A percentile compares a stretch with the other conserved stretches of the same genome.
Evolutionary conservation across 176 grass and related monocot species (phyloP).

Genomic region (Puccinellia tenuiflora): DNA sequence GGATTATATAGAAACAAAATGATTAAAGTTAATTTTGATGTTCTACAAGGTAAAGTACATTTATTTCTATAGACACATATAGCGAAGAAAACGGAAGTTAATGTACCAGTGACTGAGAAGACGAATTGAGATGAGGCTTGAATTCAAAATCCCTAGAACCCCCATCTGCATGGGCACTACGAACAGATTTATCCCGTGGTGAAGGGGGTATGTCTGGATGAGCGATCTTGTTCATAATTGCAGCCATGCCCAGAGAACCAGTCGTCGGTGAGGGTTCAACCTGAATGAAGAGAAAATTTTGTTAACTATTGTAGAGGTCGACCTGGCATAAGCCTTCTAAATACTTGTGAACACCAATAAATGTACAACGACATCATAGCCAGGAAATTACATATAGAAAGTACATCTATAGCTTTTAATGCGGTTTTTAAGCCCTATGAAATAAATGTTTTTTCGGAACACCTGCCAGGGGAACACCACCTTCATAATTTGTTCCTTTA

Average conservation of each 20-base stretch:
- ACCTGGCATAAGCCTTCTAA: slow-evolving; percentile 1
- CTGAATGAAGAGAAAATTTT: slow-evolving; percentile 59
- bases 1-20: slow-evolving; percentile 4
- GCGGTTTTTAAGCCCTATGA: neutral
- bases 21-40: neutral
- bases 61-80: neutral
- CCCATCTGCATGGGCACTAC: slow-evolving; percentile 37
- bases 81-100: slow-evolving; percentile 11
- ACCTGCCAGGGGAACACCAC: neutral
- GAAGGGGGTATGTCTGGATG: slow-evolving; percentile 43
- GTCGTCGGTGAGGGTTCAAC: slow-evolving; percentile 98
- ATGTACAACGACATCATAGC: neutral
- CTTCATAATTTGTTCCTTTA: neutral
- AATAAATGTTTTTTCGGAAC: neutral
- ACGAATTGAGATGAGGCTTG: slow-evolving; percentile 55
- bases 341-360: neutral
- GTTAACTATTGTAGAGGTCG: neutral
- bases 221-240: slow-evolving; percentile 58
- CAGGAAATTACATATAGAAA: neutral
- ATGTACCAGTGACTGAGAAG: slow-evolving; percentile 37
- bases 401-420: neutral
- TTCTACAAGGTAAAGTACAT: slow-evolving; percentile 1
- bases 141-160: slow-evolving; percentile 74
- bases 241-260: slow-evolving; percentile 77
- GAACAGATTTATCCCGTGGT: slow-evolving; percentile 44